These are phyloP conservation scores for Exophiala xenobiotica DNA, from an alignment of 2,329 filamentous ascomycete genomes.

Conservation along the genomic window DNA sequence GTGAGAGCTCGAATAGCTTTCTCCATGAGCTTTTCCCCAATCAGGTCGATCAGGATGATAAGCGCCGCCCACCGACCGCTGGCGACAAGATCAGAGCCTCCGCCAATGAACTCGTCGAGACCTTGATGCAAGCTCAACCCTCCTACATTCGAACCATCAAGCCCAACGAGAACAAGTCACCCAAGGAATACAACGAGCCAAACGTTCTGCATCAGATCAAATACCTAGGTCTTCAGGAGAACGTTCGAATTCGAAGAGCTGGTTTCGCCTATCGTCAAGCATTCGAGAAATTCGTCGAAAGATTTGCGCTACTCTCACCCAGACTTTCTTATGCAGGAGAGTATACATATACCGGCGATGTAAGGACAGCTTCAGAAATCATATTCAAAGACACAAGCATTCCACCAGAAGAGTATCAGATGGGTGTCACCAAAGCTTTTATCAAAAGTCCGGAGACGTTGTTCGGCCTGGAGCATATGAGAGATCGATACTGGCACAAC, in stretches of 20 bases:
- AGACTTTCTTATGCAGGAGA: slow-evolving; percentile 95
- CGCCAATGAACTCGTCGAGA: slow-evolving; percentile 90
- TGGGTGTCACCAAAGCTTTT: slow-evolving; percentile 95
- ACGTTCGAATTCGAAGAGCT: slow-evolving; percentile 92
- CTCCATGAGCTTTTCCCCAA: slow-evolving; percentile 87
- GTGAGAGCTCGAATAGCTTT: slow-evolving; percentile 79
- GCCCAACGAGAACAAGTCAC: slow-evolving; percentile 97
- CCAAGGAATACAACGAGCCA: slow-evolving; percentile 82
- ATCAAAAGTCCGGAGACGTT: slow-evolving; percentile 97
- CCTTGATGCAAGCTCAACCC: slow-evolving; percentile 93
- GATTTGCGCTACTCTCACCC: slow-evolving; percentile 92
- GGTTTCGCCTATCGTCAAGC: slow-evolving; percentile 96
- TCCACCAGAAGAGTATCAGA: slow-evolving; percentile 90
- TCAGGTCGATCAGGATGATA: slow-evolving; percentile 93
- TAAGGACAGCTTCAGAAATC: slow-evolving; percentile 81
- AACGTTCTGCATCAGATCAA: slow-evolving; percentile 99
- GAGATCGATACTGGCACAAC: slow-evolving; percentile 98
- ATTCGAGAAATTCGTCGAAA: slow-evolving; percentile 96
- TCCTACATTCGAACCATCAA: slow-evolving; percentile 99
- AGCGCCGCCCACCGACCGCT: slow-evolving; percentile 86
- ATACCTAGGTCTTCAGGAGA: slow-evolving; percentile 98
- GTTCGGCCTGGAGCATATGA: slow-evolving; percentile 95
- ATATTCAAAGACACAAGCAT: slow-evolving; percentile 97
- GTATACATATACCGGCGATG: slow-evolving; percentile 91
- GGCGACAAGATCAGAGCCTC: slow-evolving; percentile 95